Evolutionary conservation across 495 filamentous ascomycete species (phyloP).

Genomic region (Hypoxylon trugodes): DNA sequence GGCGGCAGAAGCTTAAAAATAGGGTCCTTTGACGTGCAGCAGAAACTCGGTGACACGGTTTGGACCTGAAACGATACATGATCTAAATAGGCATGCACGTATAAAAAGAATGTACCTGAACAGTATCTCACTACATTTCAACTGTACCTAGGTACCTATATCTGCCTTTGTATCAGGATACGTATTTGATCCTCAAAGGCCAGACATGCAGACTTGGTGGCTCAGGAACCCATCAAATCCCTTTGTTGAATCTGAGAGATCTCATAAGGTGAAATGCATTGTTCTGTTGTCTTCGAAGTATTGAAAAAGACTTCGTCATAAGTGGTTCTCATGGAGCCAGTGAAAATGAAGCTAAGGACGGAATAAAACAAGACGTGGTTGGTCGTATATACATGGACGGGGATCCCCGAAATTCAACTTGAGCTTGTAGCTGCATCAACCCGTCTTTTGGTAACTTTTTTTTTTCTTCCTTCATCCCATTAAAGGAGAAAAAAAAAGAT

Average conservation of each 20-base stretch:
- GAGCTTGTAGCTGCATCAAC: constrained; percentile 25
- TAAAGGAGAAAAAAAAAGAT: constrained; percentile 2
- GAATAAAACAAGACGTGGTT: background rate
- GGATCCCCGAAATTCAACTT: constrained; percentile 35
- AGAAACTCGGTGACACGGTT: too few relatives aligned
- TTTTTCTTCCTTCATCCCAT: background rate
- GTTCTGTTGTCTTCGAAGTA: constrained; percentile 1
- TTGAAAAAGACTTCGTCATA: background rate
- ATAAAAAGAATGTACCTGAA: background rate
- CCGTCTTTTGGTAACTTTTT: constrained; percentile 11
- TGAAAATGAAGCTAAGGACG: constrained; percentile 3
- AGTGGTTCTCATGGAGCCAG: constrained; percentile 19
- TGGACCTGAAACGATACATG: constrained; percentile 9
- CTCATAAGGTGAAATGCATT: background rate
- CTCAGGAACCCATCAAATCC: background rate
- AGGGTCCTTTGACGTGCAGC: constrained; percentile 19
- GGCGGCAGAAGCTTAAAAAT: constrained; percentile 34
- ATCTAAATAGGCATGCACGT: background rate
- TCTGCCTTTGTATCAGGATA: too few relatives aligned
- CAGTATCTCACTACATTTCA: background rate
- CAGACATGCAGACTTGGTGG: too few relatives aligned
- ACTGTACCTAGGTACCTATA: too few relatives aligned
- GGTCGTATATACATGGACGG: constrained; percentile 13
- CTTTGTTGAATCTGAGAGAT: constrained; percentile 5
- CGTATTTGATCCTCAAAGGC: too few relatives aligned